A percentile compares a stretch with the other conserved stretches of the same genome.
phyloP scores from a whole-genome alignment of 306 rosid species.

The Cucurbita ficifolia region DNA sequence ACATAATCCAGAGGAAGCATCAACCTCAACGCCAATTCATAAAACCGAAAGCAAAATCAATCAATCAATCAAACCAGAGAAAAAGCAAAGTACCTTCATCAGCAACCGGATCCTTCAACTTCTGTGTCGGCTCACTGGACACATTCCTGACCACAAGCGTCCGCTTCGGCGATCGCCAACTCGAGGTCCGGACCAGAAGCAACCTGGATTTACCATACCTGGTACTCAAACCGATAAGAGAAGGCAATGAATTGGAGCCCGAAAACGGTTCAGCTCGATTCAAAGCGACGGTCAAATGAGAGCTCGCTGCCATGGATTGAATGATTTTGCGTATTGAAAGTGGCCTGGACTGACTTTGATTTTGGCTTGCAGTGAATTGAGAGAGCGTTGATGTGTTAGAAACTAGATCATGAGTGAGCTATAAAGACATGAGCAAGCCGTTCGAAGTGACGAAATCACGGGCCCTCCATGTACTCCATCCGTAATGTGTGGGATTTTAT shows the following conservation, averaged over 20 bases:
- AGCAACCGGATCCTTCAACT: constrained; percentile 26
- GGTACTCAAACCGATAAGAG: constrained; percentile 20
- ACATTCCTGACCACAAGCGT: constrained; percentile 30
- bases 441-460: no score
- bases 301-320: constrained; percentile 35
- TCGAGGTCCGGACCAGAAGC: constrained; percentile 20
- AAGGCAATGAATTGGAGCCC: constrained; percentile 25
- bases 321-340: no score
- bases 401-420: no score
- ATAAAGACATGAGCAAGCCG: no score
- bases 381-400: not conserved
- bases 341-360: no score
- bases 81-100: constrained; percentile 30
- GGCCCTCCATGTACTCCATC: no score
- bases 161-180: constrained; percentile 17
- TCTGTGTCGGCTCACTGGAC: constrained; percentile 33
- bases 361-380: not conserved
- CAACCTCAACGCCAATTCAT: not conserved
- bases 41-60: not conserved
- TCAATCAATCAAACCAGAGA: not conserved
- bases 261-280: constrained; percentile 17
- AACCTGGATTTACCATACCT: constrained; percentile 27
- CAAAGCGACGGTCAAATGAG: constrained; percentile 37
- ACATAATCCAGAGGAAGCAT: not conserved
- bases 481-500: no score